Evolutionary conservation across 2,329 filamentous ascomycete species (phyloP), one percentile per base, ranked within the genome.

Genomic region (Epichloe amarillans): DNA sequence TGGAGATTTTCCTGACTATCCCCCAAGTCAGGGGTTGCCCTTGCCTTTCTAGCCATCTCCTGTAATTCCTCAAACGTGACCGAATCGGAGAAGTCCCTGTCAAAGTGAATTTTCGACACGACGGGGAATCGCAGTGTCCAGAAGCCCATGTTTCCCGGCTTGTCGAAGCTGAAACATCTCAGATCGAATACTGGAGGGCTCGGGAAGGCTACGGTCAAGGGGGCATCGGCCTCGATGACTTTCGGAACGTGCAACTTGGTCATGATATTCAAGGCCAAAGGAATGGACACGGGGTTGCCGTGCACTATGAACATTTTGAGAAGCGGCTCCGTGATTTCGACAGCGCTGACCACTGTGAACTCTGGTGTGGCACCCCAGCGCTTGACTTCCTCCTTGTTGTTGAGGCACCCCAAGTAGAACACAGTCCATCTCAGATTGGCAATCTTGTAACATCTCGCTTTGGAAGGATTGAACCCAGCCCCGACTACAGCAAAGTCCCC

Each of bases 401-500:
- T 70, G 8, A 90, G 69, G 62, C 88, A 95, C 1, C 82, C 89
- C 15, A 95, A 66, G 59, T 85, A 83, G 60, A 94, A 95, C 47
- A 86, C 80, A 3, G 87, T 95, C 83, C 84, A 95, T 50, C 76
- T 74, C 42, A 86, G 60, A 17, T 73, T 71, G 5, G 71, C 69
- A 3, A 83, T 64, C 4, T 69, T 65, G 46, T 79, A 75, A 7
- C 73, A 69, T 44, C 72, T 73, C 7, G 83, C 84, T 54, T 80
- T 77, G 47, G 73, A 69, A 3, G 83, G 69, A 56, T 88, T 78
- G 57, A 84, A 89, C 17, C 80, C 79, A 5, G 80, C 89, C 0
- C 87, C 89, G 3, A 95, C 70, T 2, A 91, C 74, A 2, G 85
- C 83, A 61, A 95, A 86, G 63, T 95, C 90, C 10, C 86, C 86